Evolutionary conservation across 768 basidiomycete species (phyloP).

Genomic region (Collybiopsis confluens): DNA sequence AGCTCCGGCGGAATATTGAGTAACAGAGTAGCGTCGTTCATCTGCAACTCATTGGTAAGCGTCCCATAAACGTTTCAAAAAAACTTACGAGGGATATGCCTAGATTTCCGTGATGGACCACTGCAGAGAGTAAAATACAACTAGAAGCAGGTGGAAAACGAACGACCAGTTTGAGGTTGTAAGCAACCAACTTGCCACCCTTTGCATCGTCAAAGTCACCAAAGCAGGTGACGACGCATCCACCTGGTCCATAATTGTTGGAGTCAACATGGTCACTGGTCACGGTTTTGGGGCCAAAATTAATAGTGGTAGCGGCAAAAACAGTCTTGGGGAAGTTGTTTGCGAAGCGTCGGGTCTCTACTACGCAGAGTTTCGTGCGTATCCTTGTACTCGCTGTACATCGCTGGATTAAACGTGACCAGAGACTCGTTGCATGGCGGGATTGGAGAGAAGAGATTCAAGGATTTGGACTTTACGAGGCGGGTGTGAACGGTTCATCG

Average conservation of each 20-base stretch:
- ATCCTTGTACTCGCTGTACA: background rate
- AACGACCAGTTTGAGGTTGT: slow-evolving; percentile 11
- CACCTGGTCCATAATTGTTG: slow-evolving; percentile 14
- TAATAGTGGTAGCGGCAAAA: slow-evolving; percentile 12
- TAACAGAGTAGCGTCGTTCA: slow-evolving; percentile 10
- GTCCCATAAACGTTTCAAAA: too few species aligned
- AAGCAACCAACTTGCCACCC: slow-evolving; percentile 17
- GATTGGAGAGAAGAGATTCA: background rate
- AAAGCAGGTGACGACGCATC: slow-evolving; percentile 17
- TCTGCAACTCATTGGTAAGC: background rate
- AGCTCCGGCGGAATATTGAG: slow-evolving; percentile 9
- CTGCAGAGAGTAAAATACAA: slow-evolving; percentile 13
- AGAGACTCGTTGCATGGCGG: background rate
- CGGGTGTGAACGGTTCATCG: background rate
- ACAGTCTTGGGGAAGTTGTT: slow-evolving; percentile 13
- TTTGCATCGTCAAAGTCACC: slow-evolving; percentile 13
- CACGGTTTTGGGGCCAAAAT: background rate
- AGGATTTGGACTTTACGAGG: background rate
- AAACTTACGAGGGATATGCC: background rate
- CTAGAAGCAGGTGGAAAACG: background rate
- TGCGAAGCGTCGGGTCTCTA: background rate
- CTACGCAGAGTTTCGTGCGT: background rate
- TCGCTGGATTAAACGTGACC: background rate
- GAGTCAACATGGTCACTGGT: slow-evolving; percentile 12
- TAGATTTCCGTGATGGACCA: slow-evolving; percentile 4